phyloP scores from a whole-genome alignment of 2,329 filamentous ascomycete species.

The Cryphonectria carpinicola region DNA sequence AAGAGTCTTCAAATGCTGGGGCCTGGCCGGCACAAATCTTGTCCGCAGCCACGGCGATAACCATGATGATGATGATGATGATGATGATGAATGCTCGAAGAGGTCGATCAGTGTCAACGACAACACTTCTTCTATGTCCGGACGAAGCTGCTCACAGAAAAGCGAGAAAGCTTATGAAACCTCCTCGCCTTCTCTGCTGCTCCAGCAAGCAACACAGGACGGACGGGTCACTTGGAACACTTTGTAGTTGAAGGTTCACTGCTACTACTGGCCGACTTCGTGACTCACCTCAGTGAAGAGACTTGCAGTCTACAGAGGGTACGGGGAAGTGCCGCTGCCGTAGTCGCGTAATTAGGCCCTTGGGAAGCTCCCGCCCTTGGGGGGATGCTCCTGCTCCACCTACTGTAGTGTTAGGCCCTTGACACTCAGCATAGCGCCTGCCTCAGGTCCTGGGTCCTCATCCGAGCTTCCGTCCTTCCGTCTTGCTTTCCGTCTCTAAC shows the following conservation, averaged over 20 bases:
- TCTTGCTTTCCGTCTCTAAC: slow-evolving; percentile 29
- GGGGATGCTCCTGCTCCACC: neutral
- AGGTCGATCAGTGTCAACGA: neutral
- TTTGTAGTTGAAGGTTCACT: slow-evolving; percentile 3
- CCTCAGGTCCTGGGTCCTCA: slow-evolving; percentile 4
- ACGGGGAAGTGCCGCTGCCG: neutral
- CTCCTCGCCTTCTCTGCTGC: neutral
- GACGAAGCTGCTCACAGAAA: neutral
- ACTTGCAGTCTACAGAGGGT: no score
- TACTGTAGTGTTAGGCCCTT: neutral
- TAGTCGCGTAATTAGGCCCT: neutral
- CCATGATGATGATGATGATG: slow-evolving; percentile 38
- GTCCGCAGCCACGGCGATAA: slow-evolving; percentile 44
- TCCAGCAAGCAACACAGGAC: neutral
- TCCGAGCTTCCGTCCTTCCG: slow-evolving; percentile 38
- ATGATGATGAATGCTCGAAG: neutral
- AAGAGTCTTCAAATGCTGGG: slow-evolving; percentile 51
- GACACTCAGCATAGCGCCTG: neutral
- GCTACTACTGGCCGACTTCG: neutral
- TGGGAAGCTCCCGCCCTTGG: neutral
- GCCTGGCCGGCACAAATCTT: slow-evolving; percentile 46
- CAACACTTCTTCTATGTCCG: neutral
- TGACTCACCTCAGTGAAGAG: neutral
- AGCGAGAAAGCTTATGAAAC: neutral
- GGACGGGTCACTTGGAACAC: slow-evolving; percentile 1